These are phyloP conservation scores for Aspergillus tubingensis DNA, from an alignment of 2,329 filamentous ascomycete species.

Conservation along the genomic window DNA sequence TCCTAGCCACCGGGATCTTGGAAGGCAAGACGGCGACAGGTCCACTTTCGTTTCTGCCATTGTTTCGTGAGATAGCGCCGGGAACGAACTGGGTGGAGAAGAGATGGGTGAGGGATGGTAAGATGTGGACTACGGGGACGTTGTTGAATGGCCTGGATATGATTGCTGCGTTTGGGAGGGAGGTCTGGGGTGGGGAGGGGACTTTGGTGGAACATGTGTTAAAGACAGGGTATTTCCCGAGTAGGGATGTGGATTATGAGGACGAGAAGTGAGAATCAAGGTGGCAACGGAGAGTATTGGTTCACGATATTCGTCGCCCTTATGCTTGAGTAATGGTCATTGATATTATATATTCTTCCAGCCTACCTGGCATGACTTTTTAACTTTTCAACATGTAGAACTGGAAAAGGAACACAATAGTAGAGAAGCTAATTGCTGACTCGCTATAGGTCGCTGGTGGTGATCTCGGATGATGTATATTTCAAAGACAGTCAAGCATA, in stretches of 20 bases:
- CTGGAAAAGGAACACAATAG: no score
- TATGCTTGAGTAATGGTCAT: no score
- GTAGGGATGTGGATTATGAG: not conserved
- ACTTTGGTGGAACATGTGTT: not conserved
- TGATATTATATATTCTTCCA: no score
- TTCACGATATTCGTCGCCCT: no score
- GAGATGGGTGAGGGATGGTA: conserved; percentile 3
- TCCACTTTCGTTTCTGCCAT: not conserved
- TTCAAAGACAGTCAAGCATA: no score
- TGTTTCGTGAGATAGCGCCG: not conserved
- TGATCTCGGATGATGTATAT: no score
- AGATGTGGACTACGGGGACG: conserved; percentile 8
- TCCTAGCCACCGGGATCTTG: not conserved
- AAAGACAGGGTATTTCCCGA: not conserved
- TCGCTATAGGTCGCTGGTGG: no score
- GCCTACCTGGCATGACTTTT: no score
- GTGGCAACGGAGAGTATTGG: no score
- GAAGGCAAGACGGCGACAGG: not conserved
- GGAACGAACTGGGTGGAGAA: conserved; percentile 2
- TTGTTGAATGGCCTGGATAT: conserved; percentile 8
- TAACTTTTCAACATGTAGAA: no score
- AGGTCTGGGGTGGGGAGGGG: not conserved
- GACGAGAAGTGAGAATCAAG: not conserved
- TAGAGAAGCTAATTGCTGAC: no score
- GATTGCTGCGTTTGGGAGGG: conserved; percentile 4